Base-by-base conservation (phyloP, 2,329 filamentous ascomycete species). In the Emmonsia crescens region DNA sequence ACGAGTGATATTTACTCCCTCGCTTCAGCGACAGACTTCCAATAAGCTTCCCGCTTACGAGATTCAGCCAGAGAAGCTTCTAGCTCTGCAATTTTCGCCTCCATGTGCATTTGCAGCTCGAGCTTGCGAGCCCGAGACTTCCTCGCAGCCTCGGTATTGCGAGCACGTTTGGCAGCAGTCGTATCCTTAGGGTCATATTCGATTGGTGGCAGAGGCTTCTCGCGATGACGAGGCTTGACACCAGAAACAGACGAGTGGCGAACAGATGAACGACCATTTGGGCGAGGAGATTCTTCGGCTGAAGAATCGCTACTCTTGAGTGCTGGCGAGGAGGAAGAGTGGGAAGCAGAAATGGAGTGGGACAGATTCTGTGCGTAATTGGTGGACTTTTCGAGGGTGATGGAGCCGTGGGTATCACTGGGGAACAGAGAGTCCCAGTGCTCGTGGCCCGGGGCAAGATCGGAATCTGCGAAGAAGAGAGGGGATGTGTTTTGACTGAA, bases 111-210 rank as follows among this genome's bases (percentile, higher is more conserved):
- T 64, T 93, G 81, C 68, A 87, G 84, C 72, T 88, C 82, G 62
- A 89, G 85, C 79, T 96, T 96, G 67, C 91, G 87, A 71, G 91
- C 87, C 59, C 93, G 87, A 63, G 91, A 96, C 78, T 96, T 96
- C 67, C 93, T 91, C 69, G 93, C 93, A 21, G 93, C 93, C 74
- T 95, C 83, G 9, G 91, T 96, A 75, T 96, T 97, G 67, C 91
- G 88, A 58, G 91, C 92, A 74, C 93, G 89, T 85, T 96, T 96
- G 81, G 92, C 84, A 24, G 90, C 91, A n/a, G 88, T 74, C 10
- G 83, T 83, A 70, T 96, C 92, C 49, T 69, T 77, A 0, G 86
- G 83, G 68, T 96, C 89, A 44, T 91, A 83, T 64, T 88, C 78
- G 72, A 96, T 92, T 6, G 87, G 86, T 65, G 89, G 87, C 61